Base-by-base conservation (phyloP, 2,329 filamentous ascomycete genomes). In the Paraphoma sp. region DNA sequence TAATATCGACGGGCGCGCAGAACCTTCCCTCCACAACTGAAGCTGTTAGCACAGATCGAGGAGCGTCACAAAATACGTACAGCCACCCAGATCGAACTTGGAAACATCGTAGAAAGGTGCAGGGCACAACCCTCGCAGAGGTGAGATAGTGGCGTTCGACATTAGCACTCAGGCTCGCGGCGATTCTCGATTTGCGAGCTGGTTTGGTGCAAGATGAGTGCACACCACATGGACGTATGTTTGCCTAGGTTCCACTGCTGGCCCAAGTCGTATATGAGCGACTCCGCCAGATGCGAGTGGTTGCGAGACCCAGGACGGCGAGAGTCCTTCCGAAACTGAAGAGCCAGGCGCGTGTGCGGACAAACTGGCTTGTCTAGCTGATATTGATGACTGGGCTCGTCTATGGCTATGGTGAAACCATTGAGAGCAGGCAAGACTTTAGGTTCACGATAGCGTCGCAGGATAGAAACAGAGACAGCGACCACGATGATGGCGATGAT, bases 41-140 rank as follows among this genome's bases (percentile, higher is more conserved):
- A 30, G 17, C 56, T 36, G 64, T 82, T 61, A 80, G 79, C 55
- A 45, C 50, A 59, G 17, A 30, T 48, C 38, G 48, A 48, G 46
- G 9, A 6, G 18, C 14, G 31, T 30, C 44, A 31, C 38, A 67
- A 49, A 16, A 29, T 7, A 80, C 86, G 75, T 85, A 93, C 90
- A 91, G 77, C 91, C 91, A 68, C 84, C 86, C 44, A 73, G 78
- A 23, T 75, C 84, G 69, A 89, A 96, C 56, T 83, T 75, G 30
- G 78, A 76, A 56, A 83, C 82, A 71, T 91, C 86, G 60, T 88
- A 82, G 71, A 95, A 94, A 5, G 92, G 92, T 49, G 82, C 63
- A 14, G 86, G 85, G 75, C 92, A 96, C 16, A 78, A 68, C 60
- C 85, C 87, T 40, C 69, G 65, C n/a, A 79, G 65, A 8, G 69